Evolutionary conservation across 345 rosid genomes (phyloP), one percentile per base, ranked within the genome.

Genomic region (Citrus hindsii): DNA sequence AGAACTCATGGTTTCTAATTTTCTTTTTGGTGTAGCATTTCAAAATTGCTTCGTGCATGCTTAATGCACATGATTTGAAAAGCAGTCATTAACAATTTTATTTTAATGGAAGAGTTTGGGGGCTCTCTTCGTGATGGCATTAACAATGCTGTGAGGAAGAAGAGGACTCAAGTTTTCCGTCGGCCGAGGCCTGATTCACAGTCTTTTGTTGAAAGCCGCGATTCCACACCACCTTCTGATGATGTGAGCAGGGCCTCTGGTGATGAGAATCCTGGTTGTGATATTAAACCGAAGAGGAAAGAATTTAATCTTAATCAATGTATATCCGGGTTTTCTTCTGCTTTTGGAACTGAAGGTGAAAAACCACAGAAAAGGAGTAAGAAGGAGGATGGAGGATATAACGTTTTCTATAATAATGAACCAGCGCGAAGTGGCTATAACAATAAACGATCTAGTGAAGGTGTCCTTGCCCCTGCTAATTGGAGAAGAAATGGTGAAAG

Each of bases 391-490:
- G 89, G 85, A 42, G 88, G 79, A 58, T 82, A 80, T 71, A 79
- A 82, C 74, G 77, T 38, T 22, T 82, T 79, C 48, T 86, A 83
- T 40, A 77, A 79, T 81, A 85, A 78, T 65, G 91, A 86, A 78
- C 58, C 68, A 6, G 81, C 86, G 4, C 85, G 77, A 67, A 80
- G 82, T 80, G 86, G 86, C 75, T 25, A 70, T 56, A 82, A 56
- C 42, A 78, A 74, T 62, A 90, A 85, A 74, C 90, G 85, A 32
- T 88, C 89, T 4, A 89, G 91, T 69, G 93, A 95, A 86, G 99
- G 94, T 82, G 84, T 79, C n/a, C 94, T 92, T 79, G 89, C 97
- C 74, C 96, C 99, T 77, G 90, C 86, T 9, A 89, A 86, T 79
- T 84, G 91, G 92, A 92, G 81, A 76, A 81, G 81, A 76, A 85